Base-by-base conservation (phyloP, 768 basidiomycete species). In the Boletus edulis region DNA sequence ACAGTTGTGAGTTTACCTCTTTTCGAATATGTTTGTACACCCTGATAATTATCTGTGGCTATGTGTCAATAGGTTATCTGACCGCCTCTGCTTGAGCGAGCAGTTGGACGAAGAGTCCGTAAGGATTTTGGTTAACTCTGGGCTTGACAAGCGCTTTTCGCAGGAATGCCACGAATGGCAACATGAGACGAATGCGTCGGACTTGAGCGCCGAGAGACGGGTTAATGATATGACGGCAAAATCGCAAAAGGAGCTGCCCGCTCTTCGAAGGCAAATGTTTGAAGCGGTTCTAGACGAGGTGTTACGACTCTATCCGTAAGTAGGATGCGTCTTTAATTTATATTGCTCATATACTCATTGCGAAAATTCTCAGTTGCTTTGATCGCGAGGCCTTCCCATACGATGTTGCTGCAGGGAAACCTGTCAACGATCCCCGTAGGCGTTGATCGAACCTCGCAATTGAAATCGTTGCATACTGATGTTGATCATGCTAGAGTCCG, bases 81-180 rank as follows among this genome's bases (percentile, higher is more conserved):
- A 69, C 39, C 48, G 50, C 13, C 52, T 76, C 15, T 43, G 51
- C 9, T 8, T 76, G 17, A 58, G 22, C 2, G 61, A 67, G 17
- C 49, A 57, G 3, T 20, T 75, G 17, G 57, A 61, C 7, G 67
- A 67, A 3, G 62, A 67, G 0, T 62, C 63, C 0, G 4, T 78
- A 0, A 54, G 32, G 7, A 67, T 71, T 0, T 58, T 78, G 6
- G 46, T 71, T 20, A 40, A 17, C 14, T 35, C 46, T 2, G 77
- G 75, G 1, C 66, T 77, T 0, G 42, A 53, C 9, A 62, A 52
- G 22, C 67, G 72, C 8, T 75, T 62, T 29, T 61, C 51, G 2
- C 41, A 18, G 1, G 49, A 51, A 8, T 70, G 71, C 37, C 49
- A 38, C 1, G 39, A 56, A 0, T 76, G 71, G 72, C 57, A 52